Base-by-base conservation (phyloP, 495 filamentous ascomycete genomes). In the Penicillium riverlandense region DNA sequence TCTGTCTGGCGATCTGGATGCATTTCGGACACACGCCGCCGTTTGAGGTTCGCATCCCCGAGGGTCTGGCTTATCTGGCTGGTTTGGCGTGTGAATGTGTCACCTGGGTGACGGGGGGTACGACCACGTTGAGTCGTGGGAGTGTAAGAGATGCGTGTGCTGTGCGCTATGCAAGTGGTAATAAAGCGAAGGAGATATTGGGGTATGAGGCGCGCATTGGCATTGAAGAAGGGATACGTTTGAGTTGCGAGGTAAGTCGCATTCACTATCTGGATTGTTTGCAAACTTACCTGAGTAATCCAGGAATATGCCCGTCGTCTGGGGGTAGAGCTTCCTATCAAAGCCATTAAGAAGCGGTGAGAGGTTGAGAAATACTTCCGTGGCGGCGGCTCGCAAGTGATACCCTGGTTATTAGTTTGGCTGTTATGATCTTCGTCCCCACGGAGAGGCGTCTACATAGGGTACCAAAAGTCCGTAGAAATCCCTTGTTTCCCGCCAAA, bases 181-280 rank as follows among this genome's bases (percentile, higher is more conserved):
- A 66, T 31, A 83, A 83, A 53, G 78, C 78, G 22, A 72, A 59
- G 47, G 58, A 49, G 43, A 59, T 83, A 1, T 50, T 85, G 47
- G 79, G 80, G 27, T 83, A 83, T 53, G 57, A 75, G 52, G 70
- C 79, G 43, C 69, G 60, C 40, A 65, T 83, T 35, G 69, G 73
- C 7, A 70, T 84, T 31, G 65, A 75, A 39, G 72, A 82, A 29
- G 80, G 70, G 2, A 70, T 79, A 34, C 59, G 62, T n/a, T 48
- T 71, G 32, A 74, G 70, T 41, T 77, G 74, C 49, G 63, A 70
- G 50, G 72, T 74, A 59, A 49, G 65, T 22, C 22, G 22, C 22
- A 6, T 22, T 22, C 22, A 22, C 3, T 2, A 22, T 22, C 22
- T 22, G 4, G 22, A 22, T 22, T 22, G 22, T 22, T 4, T 22